Percentiles rank a stretch among this genome's conserved stretches.
These are phyloP conservation scores for Penicillium sp. DNA, from an alignment of 2,329 filamentous ascomycete species.

Conservation along the genomic window DNA sequence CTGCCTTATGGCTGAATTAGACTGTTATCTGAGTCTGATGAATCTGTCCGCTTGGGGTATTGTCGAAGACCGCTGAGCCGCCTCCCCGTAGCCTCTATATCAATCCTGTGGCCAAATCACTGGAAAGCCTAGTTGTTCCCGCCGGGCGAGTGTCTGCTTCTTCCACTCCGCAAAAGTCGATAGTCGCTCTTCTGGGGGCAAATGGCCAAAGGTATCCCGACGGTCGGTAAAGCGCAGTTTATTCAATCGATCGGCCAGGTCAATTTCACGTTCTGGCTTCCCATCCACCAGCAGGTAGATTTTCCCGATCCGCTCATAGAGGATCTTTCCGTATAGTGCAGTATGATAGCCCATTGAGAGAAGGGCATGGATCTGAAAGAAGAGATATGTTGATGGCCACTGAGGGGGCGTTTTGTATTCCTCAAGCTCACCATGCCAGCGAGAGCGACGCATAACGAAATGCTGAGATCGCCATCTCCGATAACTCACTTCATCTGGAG, in stretches of 20 bases:
- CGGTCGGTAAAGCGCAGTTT: neutral
- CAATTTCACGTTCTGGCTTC: neutral
- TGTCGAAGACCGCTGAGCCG: too few species aligned
- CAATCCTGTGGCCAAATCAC: neutral
- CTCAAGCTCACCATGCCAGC: neutral
- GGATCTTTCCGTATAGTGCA: neutral
- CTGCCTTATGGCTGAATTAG: too few species aligned
- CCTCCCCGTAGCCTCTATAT: too few species aligned
- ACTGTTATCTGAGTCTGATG: too few species aligned
- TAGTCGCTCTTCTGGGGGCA: neutral
- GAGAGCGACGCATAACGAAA: neutral
- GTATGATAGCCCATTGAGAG: neutral
- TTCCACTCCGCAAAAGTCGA: neutral
- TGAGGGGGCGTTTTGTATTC: neutral
- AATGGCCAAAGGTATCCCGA: neutral
- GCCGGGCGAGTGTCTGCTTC: neutral
- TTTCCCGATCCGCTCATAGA: neutral
- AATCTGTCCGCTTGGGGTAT: too few species aligned
- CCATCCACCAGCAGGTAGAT: neutral
- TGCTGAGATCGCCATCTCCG: neutral
- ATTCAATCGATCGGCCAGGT: neutral
- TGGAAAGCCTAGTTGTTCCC: neutral
- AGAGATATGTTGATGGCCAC: neutral
- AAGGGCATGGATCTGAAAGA: neutral
- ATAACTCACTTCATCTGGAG: constrained; percentile 1